Conservation (phyloP, 805 yeast genomes). For the Yarrowia sp. region DNA sequence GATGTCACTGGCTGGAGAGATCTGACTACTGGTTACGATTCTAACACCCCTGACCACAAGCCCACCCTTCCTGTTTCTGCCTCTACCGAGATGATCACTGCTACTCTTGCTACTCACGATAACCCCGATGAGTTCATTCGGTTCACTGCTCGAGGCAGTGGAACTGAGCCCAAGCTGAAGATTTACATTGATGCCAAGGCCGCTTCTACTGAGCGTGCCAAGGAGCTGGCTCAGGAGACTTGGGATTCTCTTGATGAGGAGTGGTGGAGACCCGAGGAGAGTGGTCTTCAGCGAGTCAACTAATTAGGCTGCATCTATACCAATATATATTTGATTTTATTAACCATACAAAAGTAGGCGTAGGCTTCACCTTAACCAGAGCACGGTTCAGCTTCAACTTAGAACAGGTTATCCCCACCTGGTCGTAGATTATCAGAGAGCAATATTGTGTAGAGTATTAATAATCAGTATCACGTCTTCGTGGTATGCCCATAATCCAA, state of each 20-base stretch:
- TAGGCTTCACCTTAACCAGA: too few relatives aligned
- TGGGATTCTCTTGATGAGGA: conserved; percentile 66
- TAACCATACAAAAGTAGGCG: too few relatives aligned
- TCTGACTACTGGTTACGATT: conserved; percentile 77
- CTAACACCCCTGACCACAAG: conserved; percentile 53
- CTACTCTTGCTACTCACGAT: conserved; percentile 40
- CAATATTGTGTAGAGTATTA: too few relatives aligned
- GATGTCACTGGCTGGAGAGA: conserved; percentile 72
- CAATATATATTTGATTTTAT: too few relatives aligned
- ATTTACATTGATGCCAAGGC: conserved; percentile 82
- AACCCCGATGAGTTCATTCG: conserved; percentile 48
- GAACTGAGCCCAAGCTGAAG: conserved; percentile 93
- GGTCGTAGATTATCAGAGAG: too few relatives aligned
- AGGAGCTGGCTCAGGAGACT: conserved; percentile 53
- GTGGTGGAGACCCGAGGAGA: conserved; percentile 68
- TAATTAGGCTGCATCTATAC: background rate
- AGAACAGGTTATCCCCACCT: too few relatives aligned
- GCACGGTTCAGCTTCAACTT: too few relatives aligned
- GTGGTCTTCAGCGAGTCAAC: conserved; percentile 40
- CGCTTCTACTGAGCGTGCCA: conserved; percentile 48
- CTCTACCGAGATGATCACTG: conserved; percentile 84
- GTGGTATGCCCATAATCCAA: too few relatives aligned
- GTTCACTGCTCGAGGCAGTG: conserved; percentile 89
- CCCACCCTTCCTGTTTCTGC: conserved; percentile 73
- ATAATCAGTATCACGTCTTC: too few relatives aligned